Evolutionary conservation across 2,329 filamentous ascomycete species (phyloP).

Genomic region (Decorospora gaudefroyi): DNA sequence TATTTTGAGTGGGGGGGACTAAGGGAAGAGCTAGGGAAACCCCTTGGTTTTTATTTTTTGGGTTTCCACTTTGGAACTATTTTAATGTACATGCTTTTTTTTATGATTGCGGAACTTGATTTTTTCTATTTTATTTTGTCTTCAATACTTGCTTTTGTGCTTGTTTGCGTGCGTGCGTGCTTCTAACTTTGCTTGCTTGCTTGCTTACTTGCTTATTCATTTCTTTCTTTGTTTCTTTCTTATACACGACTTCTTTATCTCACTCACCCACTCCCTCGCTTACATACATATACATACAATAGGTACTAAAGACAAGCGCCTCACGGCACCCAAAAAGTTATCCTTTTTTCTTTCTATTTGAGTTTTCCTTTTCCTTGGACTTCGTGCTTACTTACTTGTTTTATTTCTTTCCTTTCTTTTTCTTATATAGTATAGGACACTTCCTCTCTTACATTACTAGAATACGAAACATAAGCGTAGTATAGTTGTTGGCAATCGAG

Average conservation of each 20-base stretch:
- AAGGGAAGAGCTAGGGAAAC: constrained; percentile 2
- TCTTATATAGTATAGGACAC: no score
- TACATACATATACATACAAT: no score
- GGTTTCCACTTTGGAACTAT: constrained; percentile 1
- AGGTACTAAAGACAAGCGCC: constrained; percentile 17
- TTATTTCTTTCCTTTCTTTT: no score
- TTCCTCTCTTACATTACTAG: no score
- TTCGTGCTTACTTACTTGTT: no score
- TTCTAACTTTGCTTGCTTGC: not conserved
- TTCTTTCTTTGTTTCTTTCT: no score
- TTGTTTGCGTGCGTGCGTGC: not conserved
- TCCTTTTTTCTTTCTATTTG: not conserved
- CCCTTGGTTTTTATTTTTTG: no score
- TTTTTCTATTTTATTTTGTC: not conserved
- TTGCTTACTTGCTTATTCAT: not conserved
- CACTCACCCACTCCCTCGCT: no score
- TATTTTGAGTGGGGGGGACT: not conserved
- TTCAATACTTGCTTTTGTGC: not conserved
- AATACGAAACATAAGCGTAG: no score
- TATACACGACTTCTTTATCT: no score
- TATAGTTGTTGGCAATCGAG: no score
- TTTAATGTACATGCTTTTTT: constrained; percentile 18
- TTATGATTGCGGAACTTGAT: not conserved
- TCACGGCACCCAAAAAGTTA: constrained; percentile 10
- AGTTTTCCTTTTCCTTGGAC: no score